Conservation (phyloP, 345 rosid genomes). For the Melaleuca quinquenervia region DNA sequence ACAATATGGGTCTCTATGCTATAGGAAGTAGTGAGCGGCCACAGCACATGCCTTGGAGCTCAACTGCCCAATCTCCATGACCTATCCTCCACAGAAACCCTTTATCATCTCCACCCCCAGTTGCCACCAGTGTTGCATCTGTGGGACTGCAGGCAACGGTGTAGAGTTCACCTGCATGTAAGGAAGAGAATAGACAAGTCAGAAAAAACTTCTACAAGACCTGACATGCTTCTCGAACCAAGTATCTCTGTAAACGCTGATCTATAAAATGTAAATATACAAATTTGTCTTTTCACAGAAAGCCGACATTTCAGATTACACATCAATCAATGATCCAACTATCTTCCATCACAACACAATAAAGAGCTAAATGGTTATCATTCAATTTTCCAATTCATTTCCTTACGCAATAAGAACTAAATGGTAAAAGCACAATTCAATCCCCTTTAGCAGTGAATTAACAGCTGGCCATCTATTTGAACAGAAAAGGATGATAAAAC, state of each 20-base stretch:
- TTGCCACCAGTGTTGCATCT: slow-evolving; percentile 73
- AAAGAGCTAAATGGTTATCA: background rate
- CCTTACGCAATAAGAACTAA: background rate
- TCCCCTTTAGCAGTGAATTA: background rate
- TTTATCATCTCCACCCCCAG: slow-evolving; percentile 86
- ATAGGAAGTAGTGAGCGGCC: background rate
- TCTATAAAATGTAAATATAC: background rate
- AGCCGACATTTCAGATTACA: background rate
- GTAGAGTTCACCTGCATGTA: slow-evolving; percentile 56
- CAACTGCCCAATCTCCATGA: slow-evolving; percentile 77
- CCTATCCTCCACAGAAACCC: slow-evolving; percentile 86
- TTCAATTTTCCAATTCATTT: background rate
- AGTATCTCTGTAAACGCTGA: background rate
- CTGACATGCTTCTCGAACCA: no score
- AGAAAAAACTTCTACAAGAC: background rate
- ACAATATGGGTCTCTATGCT: background rate
- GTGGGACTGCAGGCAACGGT: slow-evolving; percentile 69
- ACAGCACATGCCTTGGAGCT: slow-evolving; percentile 40
- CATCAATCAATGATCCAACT: background rate
- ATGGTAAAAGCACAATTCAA: background rate
- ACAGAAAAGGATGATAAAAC: background rate
- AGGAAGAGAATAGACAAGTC: background rate
- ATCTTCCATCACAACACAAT: background rate
- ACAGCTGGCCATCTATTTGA: background rate
- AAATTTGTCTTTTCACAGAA: background rate